A percentile compares a stretch with the other conserved stretches of the same genome.
These are phyloP conservation scores for Aspergillus mulundensis DNA, from an alignment of 495 filamentous ascomycete genomes.

Conservation along the genomic window DNA sequence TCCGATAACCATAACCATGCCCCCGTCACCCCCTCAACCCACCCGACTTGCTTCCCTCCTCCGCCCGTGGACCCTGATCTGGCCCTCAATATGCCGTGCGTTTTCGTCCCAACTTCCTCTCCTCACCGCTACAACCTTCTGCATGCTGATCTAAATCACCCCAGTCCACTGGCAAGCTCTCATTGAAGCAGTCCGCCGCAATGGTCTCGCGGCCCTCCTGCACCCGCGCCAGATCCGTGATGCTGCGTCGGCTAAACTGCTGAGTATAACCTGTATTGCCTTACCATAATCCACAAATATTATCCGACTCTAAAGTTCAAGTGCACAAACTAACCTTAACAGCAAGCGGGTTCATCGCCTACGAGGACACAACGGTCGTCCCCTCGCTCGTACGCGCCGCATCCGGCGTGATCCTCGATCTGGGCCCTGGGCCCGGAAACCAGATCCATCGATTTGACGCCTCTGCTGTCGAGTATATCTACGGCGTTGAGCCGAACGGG, in stretches of 20 bases:
- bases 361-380: constrained; percentile 38
- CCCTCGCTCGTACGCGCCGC: constrained; percentile 37
- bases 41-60: constrained; percentile 15
- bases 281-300: neutral
- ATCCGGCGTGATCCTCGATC: constrained; percentile 41
- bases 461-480: constrained; percentile 31
- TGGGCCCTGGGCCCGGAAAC: constrained; percentile 46
- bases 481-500: constrained; percentile 44
- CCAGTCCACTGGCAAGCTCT: constrained; percentile 24
- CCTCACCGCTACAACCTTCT: neutral
- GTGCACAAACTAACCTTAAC: constrained; percentile 1
- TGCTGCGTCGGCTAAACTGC: constrained; percentile 19
- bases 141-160: neutral
- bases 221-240: constrained; percentile 17
- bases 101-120: constrained; percentile 2
- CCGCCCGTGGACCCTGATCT: constrained; percentile 19
- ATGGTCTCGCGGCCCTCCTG: constrained; percentile 18
- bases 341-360: constrained; percentile 30
- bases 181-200: constrained; percentile 16
- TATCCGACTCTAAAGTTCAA: neutral
- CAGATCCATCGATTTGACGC: constrained; percentile 40
- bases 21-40: neutral
- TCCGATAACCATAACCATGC: no score
- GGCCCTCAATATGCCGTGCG: constrained; percentile 21
- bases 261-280: constrained; percentile 18